These are phyloP conservation scores for Penicillium taxi DNA, from an alignment of 495 filamentous ascomycete species.

Conservation along the genomic window DNA sequence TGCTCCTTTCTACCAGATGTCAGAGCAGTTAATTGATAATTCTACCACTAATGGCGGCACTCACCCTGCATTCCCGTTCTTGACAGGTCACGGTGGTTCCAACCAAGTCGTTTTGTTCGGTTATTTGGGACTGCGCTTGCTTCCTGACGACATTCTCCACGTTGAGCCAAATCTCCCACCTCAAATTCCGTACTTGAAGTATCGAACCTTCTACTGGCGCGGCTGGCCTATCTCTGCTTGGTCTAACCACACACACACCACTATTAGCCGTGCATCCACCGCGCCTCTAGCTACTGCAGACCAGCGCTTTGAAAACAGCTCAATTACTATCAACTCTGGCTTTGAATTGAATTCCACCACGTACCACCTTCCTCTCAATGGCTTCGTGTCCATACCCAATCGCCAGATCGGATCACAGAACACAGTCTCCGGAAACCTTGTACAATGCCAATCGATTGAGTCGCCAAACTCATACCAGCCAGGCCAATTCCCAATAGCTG, in stretches of 20 bases:
- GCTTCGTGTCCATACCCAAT: constrained; percentile 52
- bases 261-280: constrained; percentile 40
- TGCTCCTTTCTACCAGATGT: constrained; percentile 46
- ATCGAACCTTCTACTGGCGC: constrained; percentile 64
- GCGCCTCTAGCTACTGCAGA: constrained; percentile 36
- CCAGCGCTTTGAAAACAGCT: constrained; percentile 36
- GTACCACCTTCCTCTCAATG: constrained; percentile 43
- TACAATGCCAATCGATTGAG: constrained; percentile 55
- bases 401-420: constrained; percentile 39
- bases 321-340: constrained; percentile 47
- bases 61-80: constrained; percentile 57
- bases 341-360: constrained; percentile 26
- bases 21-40: constrained; percentile 65
- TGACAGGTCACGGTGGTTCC: constrained; percentile 59
- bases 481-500: constrained; percentile 66
- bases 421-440: constrained; percentile 52
- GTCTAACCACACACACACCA: constrained; percentile 61
- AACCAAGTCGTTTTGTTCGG: constrained; percentile 56
- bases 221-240: constrained; percentile 55
- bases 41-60: constrained; percentile 56
- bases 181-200: constrained; percentile 52
- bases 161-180: constrained; percentile 53
- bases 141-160: constrained; percentile 44
- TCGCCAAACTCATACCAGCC: constrained; percentile 45
- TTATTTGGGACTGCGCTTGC: constrained; percentile 51